Base-by-base conservation (phyloP, 2,329 filamentous ascomycete species). In the Cercospora nicotianae region DNA sequence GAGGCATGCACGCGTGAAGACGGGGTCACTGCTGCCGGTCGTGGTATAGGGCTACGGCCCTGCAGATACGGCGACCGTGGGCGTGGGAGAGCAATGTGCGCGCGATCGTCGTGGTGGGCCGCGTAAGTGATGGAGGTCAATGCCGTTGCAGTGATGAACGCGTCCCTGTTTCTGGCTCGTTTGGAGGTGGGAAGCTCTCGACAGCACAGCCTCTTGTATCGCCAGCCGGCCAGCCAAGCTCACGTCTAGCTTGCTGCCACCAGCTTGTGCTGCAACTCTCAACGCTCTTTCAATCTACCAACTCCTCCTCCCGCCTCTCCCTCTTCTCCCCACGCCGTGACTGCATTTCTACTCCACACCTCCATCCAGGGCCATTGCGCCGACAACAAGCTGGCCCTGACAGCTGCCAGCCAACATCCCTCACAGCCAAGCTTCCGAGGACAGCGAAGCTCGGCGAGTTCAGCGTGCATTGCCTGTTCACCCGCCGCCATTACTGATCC, bases 361-460 rank as follows among this genome's bases (percentile, higher is more conserved):
- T 62, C 36, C 20, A 8, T 18, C 60, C 33, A 18, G n/a, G 60
- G 60, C 60, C 36, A 45, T 48, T 28, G 60, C 60, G 60, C 60
- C 60, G 36, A 62, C 36, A 30, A 33, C 36, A 62, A 48, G 42
- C 42, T 48, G 60, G 60, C 60, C 60, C 36, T 16, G 39, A 62
- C 36, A 51, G 36, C 42, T 48, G 60, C 36, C 60, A 62, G 59
- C 18, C 59, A 61, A 9, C 36, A n/a, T 31, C 60, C 36, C 39
- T 62, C 60, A 45, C 60, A 18, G 28, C 36, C 26, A 51, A 28
- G 36, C 60, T 20, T 20, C 60, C 16, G 39, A 30, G n/a, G 8
- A 33, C 55, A n/a, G 30, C 55, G 28, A 33, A 62, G 60, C 60
- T 62, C 60, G 42, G n/a, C 55, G 31, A 59, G 55, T 23, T 57